These are phyloP conservation scores for Fomitopsis pulvina DNA, from an alignment of 768 basidiomycete genomes.

Conservation along the genomic window DNA sequence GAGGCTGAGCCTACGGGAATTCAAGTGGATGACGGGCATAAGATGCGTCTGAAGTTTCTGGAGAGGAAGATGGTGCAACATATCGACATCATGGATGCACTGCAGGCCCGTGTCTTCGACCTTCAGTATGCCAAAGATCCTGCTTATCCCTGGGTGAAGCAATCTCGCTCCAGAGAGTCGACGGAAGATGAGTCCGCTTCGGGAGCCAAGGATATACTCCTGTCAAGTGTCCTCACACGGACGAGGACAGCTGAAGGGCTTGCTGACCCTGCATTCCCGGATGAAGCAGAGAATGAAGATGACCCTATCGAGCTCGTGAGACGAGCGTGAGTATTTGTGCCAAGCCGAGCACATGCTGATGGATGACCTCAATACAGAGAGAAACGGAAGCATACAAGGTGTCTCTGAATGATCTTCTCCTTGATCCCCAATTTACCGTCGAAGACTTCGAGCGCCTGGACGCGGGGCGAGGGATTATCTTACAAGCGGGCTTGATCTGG, in stretches of 20 bases:
- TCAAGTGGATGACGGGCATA: background rate
- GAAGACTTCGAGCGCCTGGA: background rate
- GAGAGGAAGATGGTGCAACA: background rate
- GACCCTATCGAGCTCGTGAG: no score
- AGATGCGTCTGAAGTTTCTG: background rate
- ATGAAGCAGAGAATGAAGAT: no score
- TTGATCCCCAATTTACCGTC: background rate
- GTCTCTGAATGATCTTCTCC: constrained; percentile 1
- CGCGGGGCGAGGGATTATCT: background rate
- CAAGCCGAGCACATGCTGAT: no score
- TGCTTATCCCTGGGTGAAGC: background rate
- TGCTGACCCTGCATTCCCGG: no score
- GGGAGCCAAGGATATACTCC: background rate
- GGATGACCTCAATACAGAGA: no score
- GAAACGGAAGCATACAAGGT: background rate
- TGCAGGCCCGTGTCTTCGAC: background rate
- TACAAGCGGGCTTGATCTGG: constrained; percentile 1
- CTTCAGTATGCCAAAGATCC: constrained; percentile 1
- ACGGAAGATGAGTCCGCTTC: background rate
- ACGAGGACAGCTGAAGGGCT: no score
- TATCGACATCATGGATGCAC: background rate
- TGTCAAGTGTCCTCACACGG: background rate
- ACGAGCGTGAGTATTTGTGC: no score
- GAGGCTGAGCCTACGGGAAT: background rate
- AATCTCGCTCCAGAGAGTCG: background rate